These are phyloP conservation scores for Perkinsus olseni DNA, from an alignment of 169 alveolate genomes.

Conservation along the genomic window DNA sequence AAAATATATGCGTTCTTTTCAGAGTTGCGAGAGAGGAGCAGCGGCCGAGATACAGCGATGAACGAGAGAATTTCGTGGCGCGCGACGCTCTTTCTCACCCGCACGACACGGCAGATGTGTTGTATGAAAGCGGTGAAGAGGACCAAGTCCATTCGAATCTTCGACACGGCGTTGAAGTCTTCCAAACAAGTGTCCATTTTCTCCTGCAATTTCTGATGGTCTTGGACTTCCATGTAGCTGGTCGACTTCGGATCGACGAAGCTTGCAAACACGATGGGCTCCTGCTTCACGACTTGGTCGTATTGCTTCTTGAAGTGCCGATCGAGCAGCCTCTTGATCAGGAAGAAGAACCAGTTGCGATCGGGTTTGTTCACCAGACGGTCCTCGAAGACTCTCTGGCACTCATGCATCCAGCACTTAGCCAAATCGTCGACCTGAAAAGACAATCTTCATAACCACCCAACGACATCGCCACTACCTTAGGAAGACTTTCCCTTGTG, in stretches of 20 bases:
- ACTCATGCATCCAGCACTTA: constrained; percentile 93
- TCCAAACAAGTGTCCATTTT: constrained; percentile 52
- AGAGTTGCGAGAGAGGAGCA: background rate
- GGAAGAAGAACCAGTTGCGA: constrained; percentile 51
- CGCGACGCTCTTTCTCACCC: background rate
- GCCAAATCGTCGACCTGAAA: constrained; percentile 66
- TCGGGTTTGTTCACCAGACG: constrained; percentile 81
- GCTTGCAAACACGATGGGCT: constrained; percentile 48
- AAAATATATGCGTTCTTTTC: no score
- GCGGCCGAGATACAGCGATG: no score
- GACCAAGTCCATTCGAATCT: constrained; percentile 70
- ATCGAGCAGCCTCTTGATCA: constrained; percentile 48
- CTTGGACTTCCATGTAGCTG: constrained; percentile 21
- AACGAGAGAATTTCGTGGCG: background rate
- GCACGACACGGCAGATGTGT: constrained; percentile 29
- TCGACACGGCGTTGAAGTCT: constrained; percentile 59
- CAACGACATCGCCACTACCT: background rate
- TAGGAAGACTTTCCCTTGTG: constrained; percentile 47
- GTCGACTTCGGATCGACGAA: constrained; percentile 38
- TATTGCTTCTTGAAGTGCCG: constrained; percentile 50
- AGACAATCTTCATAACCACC: background rate
- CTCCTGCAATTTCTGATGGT: constrained; percentile 48
- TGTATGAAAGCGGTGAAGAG: constrained; percentile 49
- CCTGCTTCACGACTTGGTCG: constrained; percentile 32
- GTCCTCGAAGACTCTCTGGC: constrained; percentile 91